Base-by-base conservation (phyloP, 768 basidiomycete species). In the Pleurotus eryngii region DNA sequence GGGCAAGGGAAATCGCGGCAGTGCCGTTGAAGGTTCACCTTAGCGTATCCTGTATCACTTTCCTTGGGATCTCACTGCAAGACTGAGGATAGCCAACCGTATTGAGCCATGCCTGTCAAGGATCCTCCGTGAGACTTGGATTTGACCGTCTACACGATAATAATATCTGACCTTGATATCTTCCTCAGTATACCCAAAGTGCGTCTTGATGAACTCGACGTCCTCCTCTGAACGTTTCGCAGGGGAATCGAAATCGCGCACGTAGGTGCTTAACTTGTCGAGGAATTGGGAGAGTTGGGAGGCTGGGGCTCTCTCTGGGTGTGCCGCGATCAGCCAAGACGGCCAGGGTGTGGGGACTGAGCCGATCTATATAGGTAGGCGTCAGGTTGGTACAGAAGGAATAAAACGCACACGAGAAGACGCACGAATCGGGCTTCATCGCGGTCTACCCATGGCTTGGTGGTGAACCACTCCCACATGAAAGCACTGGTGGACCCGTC, bases 271-370 rank as follows among this genome's bases (percentile, higher is more conserved):
- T 18, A 98, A 80, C 24, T 72, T 68, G 4, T 74, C 58, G 12
- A 98, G 74, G 74, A 97, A 97, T 3, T 68, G 50, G 15, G 70
- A 68, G 12, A 94, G 74, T 0, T 75, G 75, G 1, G 68, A 64
- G 0, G 80, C 59, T 3, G 82, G 69, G 26, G 87, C 83, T 14
- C 88, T 81, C 11, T 77, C 76, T 0, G 88, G 87, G 61, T 92
- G 89, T 6, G 92, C 92, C 22, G 92, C 95, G 65, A 98, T 91
- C 57, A 92, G 74, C 96, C 96, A 99, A 0, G 93, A 95, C 12
- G 95, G 92, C 96, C 96, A 99, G 0, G 96, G 96, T 0, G 95
- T 98, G 38, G 87, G 86, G 4, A 92, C 86, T 7, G 88, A 85
- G 12, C 90, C 89, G 60, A 93, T 92, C 90, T 92, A 20, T 22